Conservation (phyloP, 2,329 filamentous ascomycete species). For the Ophiostoma australiae region DNA sequence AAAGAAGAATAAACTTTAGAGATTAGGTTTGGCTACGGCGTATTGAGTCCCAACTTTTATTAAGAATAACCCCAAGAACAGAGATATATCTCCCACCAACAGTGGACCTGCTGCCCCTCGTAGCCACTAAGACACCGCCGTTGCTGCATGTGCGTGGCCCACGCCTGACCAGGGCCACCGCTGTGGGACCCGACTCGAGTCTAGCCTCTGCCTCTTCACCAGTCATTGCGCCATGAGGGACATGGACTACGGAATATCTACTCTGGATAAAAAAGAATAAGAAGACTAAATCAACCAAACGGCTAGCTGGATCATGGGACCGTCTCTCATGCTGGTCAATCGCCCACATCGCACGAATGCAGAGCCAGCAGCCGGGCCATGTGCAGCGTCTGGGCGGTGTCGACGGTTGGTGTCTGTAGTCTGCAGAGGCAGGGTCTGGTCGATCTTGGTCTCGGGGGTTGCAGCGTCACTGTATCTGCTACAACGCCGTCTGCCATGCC, state of each 20-base stretch:
- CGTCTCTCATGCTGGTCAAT: neutral
- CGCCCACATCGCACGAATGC: neutral
- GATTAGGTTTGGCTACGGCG: neutral
- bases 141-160: conserved; percentile 18
- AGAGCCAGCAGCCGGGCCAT: neutral
- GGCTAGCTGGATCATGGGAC: neutral
- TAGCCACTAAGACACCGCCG: conserved; percentile 17
- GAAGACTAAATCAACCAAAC: neutral
- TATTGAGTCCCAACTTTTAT: neutral
- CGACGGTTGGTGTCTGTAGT: neutral
- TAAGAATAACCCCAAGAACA: too few species aligned
- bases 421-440: neutral
- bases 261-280: neutral
- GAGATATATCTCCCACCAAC: neutral
- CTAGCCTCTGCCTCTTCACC: neutral
- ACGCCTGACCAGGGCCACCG: neutral
- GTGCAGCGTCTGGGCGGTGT: neutral
- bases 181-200: neutral
- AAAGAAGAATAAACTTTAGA: neutral
- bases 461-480: neutral
- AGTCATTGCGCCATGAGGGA: neutral
- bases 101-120: neutral
- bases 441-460: neutral
- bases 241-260: too few species aligned
- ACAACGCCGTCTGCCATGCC: neutral